These are phyloP conservation scores for Didymella lethalis DNA, from an alignment of 2,329 filamentous ascomycete species.

Conservation along the genomic window DNA sequence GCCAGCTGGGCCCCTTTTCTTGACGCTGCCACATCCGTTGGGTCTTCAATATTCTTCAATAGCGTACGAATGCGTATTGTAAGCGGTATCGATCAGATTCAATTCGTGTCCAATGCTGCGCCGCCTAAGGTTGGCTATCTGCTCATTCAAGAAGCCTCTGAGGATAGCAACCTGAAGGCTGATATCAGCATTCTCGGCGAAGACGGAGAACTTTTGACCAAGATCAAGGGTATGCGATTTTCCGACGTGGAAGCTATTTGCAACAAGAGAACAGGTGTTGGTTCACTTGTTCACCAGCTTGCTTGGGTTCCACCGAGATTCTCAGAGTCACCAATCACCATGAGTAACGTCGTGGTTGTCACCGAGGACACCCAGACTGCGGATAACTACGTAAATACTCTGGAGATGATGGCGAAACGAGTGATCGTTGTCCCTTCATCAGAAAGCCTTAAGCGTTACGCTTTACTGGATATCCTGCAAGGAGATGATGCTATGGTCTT, in stretches of 20 bases:
- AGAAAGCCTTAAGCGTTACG: slow-evolving; percentile 19
- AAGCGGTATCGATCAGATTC: slow-evolving; percentile 41
- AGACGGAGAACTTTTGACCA: slow-evolving; percentile 42
- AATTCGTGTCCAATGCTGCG: slow-evolving; percentile 26
- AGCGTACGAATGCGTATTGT: slow-evolving; percentile 51
- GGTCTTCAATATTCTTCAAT: slow-evolving; percentile 53
- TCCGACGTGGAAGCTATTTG: slow-evolving; percentile 51
- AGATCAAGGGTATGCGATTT: slow-evolving; percentile 50
- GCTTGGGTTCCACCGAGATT: slow-evolving; percentile 51
- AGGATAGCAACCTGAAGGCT: slow-evolving; percentile 34
- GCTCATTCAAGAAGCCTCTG: slow-evolving; percentile 42
- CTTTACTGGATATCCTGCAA: slow-evolving; percentile 11
- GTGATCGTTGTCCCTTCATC: slow-evolving; percentile 12
- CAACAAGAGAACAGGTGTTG: slow-evolving; percentile 32
- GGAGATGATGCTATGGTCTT: slow-evolving; percentile 23
- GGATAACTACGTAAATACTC: slow-evolving; percentile 27
- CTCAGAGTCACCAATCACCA: slow-evolving; percentile 40
- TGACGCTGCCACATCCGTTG: slow-evolving; percentile 55
- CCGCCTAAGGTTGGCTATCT: slow-evolving; percentile 50
- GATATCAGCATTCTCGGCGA: slow-evolving; percentile 43
- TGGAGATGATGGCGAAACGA: slow-evolving; percentile 17
- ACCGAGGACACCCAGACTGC: slow-evolving; percentile 30
- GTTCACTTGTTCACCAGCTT: slow-evolving; percentile 49
- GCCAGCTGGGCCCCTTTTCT: slow-evolving; percentile 53
- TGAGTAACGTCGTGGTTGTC: slow-evolving; percentile 39